These are phyloP conservation scores for Lentinula detonsa DNA, from an alignment of 768 basidiomycete genomes.

Conservation along the genomic window DNA sequence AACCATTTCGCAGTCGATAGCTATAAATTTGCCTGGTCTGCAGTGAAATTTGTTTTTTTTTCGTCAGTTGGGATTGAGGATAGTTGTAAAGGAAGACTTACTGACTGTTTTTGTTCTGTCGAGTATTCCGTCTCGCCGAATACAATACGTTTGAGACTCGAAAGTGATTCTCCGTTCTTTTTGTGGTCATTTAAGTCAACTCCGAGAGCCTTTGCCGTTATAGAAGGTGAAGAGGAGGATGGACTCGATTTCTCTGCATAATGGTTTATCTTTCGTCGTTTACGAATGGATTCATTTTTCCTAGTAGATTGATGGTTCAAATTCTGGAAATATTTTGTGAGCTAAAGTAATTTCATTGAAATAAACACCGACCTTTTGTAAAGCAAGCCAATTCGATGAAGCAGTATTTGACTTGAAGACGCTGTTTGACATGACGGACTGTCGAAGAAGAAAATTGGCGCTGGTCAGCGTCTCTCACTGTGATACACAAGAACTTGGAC, in stretches of 20 bases:
- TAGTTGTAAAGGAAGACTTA: slow-evolving; percentile 1
- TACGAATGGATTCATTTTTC: background rate
- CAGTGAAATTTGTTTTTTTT: background rate
- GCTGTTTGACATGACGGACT: background rate
- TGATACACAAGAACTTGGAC: too few relatives aligned
- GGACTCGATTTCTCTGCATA: background rate
- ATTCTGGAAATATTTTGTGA: background rate
- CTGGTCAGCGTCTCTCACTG: background rate
- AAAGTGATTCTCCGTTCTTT: slow-evolving; percentile 44
- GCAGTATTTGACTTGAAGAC: slow-evolving; percentile 15
- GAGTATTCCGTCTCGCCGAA: slow-evolving; percentile 32
- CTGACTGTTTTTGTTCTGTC: slow-evolving; percentile 38
- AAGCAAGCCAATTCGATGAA: slow-evolving; percentile 56
- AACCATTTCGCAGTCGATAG: slow-evolving; percentile 98
- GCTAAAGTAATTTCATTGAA: too few relatives aligned
- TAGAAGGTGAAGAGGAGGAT: background rate
- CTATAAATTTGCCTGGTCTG: slow-evolving; percentile 71
- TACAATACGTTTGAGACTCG: slow-evolving; percentile 46
- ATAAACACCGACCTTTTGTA: slow-evolving; percentile 39
- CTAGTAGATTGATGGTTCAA: background rate
- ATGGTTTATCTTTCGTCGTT: background rate
- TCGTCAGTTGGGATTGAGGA: background rate
- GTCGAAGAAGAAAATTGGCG: background rate
- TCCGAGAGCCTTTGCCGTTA: background rate
- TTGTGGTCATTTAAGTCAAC: slow-evolving; percentile 10